Percentiles rank a stretch among this genome's conserved stretches.
phyloP scores from a whole-genome alignment of 176 grass and related monocot species.

The Aegilops longissima region DNA sequence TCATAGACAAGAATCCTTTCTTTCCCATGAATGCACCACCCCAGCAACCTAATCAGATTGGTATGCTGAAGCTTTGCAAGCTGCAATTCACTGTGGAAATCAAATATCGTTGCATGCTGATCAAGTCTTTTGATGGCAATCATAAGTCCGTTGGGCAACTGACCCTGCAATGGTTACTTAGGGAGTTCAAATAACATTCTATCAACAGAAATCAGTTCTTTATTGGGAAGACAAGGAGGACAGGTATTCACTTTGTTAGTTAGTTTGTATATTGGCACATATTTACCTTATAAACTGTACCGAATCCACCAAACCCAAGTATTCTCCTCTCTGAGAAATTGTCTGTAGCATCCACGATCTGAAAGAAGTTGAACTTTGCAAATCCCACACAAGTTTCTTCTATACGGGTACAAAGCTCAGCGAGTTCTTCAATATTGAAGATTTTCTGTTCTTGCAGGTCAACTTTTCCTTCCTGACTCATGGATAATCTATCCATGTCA shows the following conservation, averaged over 20 bases:
- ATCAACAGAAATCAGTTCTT: background rate
- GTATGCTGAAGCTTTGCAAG: conserved; percentile 35
- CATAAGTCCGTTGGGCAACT: background rate
- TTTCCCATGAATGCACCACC: conserved; percentile 40
- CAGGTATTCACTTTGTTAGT: background rate
- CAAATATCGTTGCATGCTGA: conserved; percentile 16
- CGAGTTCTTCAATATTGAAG: background rate
- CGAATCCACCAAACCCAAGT: conserved; percentile 24
- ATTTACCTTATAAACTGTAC: conserved; percentile 42
- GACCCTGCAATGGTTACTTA: conserved; percentile 24
- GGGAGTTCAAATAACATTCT: background rate
- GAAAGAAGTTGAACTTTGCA: conserved; percentile 22
- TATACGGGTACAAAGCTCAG: conserved; percentile 18
- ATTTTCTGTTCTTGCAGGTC: conserved; percentile 27
- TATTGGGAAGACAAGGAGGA: background rate
- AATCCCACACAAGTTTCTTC: conserved; percentile 29
- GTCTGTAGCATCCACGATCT: conserved; percentile 36
- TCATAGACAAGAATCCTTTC: conserved; percentile 40
- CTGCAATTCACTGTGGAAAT: conserved; percentile 32
- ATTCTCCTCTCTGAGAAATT: conserved; percentile 33
- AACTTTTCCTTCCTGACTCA: conserved; percentile 5
- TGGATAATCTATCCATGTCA: background rate
- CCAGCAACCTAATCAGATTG: conserved; percentile 34
- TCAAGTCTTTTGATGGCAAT: conserved; percentile 41
- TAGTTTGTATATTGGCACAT: background rate